Percentiles rank a stretch among this genome's conserved stretches.
Conservation (phyloP, 495 filamentous ascomycete genomes). For the Terfezia boudieri region DNA sequence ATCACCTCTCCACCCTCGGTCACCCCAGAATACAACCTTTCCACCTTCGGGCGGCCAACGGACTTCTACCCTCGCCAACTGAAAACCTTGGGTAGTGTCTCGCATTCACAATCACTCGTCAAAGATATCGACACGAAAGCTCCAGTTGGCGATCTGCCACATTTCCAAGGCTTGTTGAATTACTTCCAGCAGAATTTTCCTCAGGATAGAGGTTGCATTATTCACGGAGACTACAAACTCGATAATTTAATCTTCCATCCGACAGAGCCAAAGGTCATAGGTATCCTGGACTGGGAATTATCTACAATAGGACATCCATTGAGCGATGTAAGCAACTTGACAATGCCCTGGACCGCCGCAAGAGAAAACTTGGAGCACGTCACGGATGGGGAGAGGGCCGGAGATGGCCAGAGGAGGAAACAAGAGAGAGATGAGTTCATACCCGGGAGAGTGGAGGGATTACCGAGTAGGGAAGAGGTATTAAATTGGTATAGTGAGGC, state of each 20-base stretch:
- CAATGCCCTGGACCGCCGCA: slow-evolving; percentile 27
- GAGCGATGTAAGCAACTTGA: slow-evolving; percentile 62
- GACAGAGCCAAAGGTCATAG: slow-evolving; percentile 71
- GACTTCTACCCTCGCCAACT: slow-evolving; percentile 83
- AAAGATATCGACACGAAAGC: slow-evolving; percentile 52
- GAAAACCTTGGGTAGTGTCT: slow-evolving; percentile 55
- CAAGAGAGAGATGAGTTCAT: slow-evolving; percentile 31
- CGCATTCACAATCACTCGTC: slow-evolving; percentile 48
- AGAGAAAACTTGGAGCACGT: slow-evolving; percentile 1
- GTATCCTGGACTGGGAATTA: slow-evolving; percentile 94
- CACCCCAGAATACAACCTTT: background rate
- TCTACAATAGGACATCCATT: slow-evolving; percentile 87
- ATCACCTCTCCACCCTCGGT: slow-evolving; percentile 31
- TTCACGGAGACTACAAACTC: slow-evolving; percentile 96
- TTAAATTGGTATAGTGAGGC: slow-evolving; percentile 55
- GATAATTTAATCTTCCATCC: slow-evolving; percentile 91
- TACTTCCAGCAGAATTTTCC: slow-evolving; percentile 64
- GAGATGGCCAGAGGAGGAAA: slow-evolving; percentile 1
- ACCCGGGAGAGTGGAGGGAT: slow-evolving; percentile 38
- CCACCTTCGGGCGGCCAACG: slow-evolving; percentile 40
- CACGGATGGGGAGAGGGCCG: background rate
- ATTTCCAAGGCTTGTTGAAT: slow-evolving; percentile 44
- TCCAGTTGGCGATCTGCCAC: slow-evolving; percentile 59
- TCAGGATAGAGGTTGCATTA: slow-evolving; percentile 48
- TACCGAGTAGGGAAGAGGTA: slow-evolving; percentile 50